Conservation (phyloP, 345 rosid genomes). For the Brassica juncea region DNA sequence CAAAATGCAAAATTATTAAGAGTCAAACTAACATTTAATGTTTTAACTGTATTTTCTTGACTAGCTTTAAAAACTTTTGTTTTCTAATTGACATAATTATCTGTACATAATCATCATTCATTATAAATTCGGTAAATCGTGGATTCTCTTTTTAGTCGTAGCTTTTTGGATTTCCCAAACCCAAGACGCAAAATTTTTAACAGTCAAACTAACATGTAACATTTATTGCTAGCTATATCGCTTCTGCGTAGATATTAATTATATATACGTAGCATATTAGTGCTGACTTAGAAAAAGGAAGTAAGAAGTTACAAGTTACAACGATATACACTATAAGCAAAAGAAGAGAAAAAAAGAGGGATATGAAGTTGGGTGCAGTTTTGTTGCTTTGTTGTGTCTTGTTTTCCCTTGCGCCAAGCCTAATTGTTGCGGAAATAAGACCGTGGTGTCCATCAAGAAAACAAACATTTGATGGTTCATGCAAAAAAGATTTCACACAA, state of each 20-base stretch:
- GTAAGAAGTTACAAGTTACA: not conserved
- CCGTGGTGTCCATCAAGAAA: slow-evolving; percentile 28
- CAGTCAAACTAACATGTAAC: not conserved
- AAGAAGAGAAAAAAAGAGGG: not conserved
- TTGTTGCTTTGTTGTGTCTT: slow-evolving; percentile 9
- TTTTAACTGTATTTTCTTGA: too few species aligned
- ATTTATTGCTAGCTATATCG: not conserved
- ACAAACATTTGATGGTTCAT: slow-evolving; percentile 26
- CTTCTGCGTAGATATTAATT: not conserved
- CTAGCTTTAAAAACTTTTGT: too few species aligned
- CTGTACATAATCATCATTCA: too few species aligned
- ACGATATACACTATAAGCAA: not conserved
- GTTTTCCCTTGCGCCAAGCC: not conserved
- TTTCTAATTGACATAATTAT: too few species aligned
- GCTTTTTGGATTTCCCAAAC: not conserved
- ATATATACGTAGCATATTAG: not conserved
- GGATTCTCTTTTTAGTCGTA: not conserved
- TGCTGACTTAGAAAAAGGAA: not conserved
- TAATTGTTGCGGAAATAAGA: slow-evolving; percentile 4
- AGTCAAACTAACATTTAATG: not conserved
- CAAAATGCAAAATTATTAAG: not conserved
- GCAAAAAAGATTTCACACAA: slow-evolving; percentile 20
- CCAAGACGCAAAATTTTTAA: not conserved
- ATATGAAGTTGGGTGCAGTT: slow-evolving; percentile 16
- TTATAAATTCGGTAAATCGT: too few species aligned